Base-by-base conservation (phyloP, 495 filamentous ascomycete genomes). In the Hyaloscypha bicolor region DNA sequence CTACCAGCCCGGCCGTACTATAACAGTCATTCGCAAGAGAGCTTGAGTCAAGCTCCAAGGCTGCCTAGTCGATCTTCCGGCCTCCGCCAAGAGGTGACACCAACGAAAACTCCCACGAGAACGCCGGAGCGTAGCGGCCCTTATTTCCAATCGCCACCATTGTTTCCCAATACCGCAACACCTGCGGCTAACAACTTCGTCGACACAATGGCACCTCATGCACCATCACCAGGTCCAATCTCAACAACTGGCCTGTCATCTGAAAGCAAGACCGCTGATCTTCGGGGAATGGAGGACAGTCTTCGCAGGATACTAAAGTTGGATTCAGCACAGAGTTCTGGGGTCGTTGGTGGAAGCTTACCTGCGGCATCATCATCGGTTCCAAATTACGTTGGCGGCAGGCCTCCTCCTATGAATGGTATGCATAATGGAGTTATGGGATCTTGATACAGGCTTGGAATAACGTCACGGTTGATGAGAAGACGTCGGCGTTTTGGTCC, bases 221-320 rank as follows among this genome's bases (percentile, higher is more conserved):
- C 16, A 39, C 45, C 33, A 52, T 62, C 30, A 57, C 12, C 61
- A 25, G 55, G 16, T 64, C 55, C 66, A 22, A 25, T 37, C 60
- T 25, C 29, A 42, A n/a, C 67, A 29, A 30, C 58, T 61, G 58
- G 57, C 22, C 35, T 42, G 35, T 62, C 66, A 63, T 69, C 72
- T 21, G 63, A 35, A 51, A 62, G 65, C 37, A 76, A 73, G 33
- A 58, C 76, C 8, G 63, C 76, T 9, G 75, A 82, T 52, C 48
- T 85, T 60, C 55, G 73, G 55, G 69, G 76, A 4, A 82, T 84
- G 77, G 83, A 85, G 68, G 78, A 84, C 51, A 76, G 75, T 62
- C 80, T 86, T 37, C 78, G 82, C 22, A 80, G 77, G 33, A 78
- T 84, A 29, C 70, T 86, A 32, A 85, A 85, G 62, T 69, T 84